Conservation (phyloP, 2,329 filamentous ascomycete species). For the Venturia effusa region DNA sequence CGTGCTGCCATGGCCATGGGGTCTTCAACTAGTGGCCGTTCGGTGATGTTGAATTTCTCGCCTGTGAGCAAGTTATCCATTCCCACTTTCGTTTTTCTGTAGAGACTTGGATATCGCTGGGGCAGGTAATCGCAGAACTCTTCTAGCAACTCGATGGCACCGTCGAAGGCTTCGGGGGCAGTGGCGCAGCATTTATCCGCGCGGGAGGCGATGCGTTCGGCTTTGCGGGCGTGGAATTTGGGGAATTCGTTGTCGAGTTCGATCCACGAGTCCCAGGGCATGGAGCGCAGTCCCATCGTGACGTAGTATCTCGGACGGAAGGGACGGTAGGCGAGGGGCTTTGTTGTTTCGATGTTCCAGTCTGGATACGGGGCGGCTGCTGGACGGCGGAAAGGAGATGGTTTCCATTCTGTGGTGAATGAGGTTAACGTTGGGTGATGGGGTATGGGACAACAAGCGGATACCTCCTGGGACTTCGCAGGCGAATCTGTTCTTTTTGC, state of each 20-base stretch:
- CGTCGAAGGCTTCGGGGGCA: constrained; percentile 57
- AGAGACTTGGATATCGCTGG: constrained; percentile 64
- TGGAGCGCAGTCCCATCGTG: constrained; percentile 64
- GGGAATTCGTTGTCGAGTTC: constrained; percentile 74
- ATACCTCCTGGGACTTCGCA: constrained; percentile 38
- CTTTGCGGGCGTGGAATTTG: constrained; percentile 62
- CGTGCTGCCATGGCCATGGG: constrained; percentile 66
- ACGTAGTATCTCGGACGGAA: constrained; percentile 68
- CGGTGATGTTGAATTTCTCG: constrained; percentile 58
- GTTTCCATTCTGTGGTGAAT: constrained; percentile 40
- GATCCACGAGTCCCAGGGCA: constrained; percentile 67
- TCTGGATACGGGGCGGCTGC: constrained; percentile 50
- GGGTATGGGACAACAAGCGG: constrained; percentile 3
- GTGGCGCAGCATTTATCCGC: constrained; percentile 58
- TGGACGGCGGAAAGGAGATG: constrained; percentile 49
- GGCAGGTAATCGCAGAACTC: constrained; percentile 63
- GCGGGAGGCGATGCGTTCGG: constrained; percentile 53
- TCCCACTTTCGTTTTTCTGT: constrained; percentile 44
- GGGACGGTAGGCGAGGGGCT: constrained; percentile 66
- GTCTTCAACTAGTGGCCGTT: constrained; percentile 58
- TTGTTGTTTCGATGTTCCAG: constrained; percentile 59
- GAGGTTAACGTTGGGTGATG: neutral
- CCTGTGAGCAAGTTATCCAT: constrained; percentile 61
- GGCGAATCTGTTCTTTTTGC: constrained; percentile 22
- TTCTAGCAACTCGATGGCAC: constrained; percentile 64